phyloP scores from a whole-genome alignment of 257 asterid species.

The Solanum medicagineum region DNA sequence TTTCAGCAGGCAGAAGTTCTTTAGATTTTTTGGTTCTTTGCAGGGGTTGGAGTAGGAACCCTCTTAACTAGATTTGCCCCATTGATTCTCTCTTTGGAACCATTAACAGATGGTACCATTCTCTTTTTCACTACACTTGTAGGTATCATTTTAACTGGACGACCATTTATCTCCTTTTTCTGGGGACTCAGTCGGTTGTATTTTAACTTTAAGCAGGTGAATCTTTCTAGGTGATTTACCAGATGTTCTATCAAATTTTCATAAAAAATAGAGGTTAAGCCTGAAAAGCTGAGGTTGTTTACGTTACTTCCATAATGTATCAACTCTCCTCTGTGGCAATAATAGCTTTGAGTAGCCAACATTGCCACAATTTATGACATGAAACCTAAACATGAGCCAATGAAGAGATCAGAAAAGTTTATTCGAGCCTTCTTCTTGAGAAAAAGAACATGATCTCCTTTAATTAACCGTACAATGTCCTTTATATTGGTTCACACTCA shows the following conservation, averaged over 20 bases:
- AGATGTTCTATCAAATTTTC: slow-evolving; percentile 10
- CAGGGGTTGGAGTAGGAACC: slow-evolving; percentile 17
- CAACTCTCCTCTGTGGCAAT: slow-evolving; percentile 37
- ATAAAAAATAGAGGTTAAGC: slow-evolving; percentile 15
- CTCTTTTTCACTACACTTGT: slow-evolving; percentile 39
- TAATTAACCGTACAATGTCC: background rate
- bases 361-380: slow-evolving; percentile 41
- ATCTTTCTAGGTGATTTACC: slow-evolving; percentile 12
- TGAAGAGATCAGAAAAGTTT: background rate
- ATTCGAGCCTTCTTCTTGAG: background rate
- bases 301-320: slow-evolving; percentile 21
- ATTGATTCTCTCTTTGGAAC: slow-evolving; percentile 14
- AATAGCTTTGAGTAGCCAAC: slow-evolving; percentile 58
- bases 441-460: background rate
- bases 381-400: slow-evolving; percentile 18
- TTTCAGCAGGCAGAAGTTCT: slow-evolving; percentile 60
- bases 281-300: slow-evolving; percentile 40
- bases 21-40: slow-evolving; percentile 8
- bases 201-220: slow-evolving; percentile 17
- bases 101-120: slow-evolving; percentile 15
- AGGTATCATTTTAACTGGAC: slow-evolving; percentile 61
- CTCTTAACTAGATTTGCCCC: slow-evolving; percentile 46
- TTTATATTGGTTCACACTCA: background rate
- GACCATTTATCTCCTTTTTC: slow-evolving; percentile 41
- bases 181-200: slow-evolving; percentile 49